A percentile compares a stretch with the other conserved stretches of the same genome.
Evolutionary conservation across 495 filamentous ascomycete genomes (phyloP).

Genomic region (Tetracladium marchalianum): DNA sequence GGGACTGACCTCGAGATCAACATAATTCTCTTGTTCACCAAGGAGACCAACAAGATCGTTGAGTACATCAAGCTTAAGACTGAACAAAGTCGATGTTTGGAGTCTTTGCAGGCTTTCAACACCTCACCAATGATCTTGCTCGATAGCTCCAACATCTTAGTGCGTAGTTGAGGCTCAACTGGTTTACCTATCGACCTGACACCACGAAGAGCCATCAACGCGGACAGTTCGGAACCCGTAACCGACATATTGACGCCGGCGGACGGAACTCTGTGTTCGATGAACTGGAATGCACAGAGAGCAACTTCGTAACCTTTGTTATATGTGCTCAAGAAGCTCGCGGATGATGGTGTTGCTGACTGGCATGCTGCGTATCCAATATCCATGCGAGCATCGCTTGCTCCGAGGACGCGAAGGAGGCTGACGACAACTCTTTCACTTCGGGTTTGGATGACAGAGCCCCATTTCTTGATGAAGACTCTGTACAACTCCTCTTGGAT

Average conservation of each 20-base stretch:
- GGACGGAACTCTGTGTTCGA: constrained; percentile 41
- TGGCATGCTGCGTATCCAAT: constrained; percentile 26
- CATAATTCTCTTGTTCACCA: constrained; percentile 48
- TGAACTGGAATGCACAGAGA: constrained; percentile 44
- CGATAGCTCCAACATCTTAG: constrained; percentile 43
- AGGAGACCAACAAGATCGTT: constrained; percentile 45
- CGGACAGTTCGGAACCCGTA: constrained; percentile 47
- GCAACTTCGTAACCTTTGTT: constrained; percentile 44
- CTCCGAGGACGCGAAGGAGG: constrained; percentile 35
- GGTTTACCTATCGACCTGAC: constrained; percentile 22
- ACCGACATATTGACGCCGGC: constrained; percentile 33
- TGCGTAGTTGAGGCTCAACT: constrained; percentile 29
- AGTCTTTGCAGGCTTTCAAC: constrained; percentile 36
- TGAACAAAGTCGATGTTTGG: constrained; percentile 43
- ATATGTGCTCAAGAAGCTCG: constrained; percentile 34
- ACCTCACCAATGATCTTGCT: constrained; percentile 41
- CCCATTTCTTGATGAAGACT: constrained; percentile 45
- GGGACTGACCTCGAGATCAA: constrained; percentile 45
- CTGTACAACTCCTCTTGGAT: constrained; percentile 44
- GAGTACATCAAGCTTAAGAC: constrained; percentile 40
- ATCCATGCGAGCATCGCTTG: constrained; percentile 30
- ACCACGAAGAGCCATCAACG: constrained; percentile 40
- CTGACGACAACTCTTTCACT: constrained; percentile 34
- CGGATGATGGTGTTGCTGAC: constrained; percentile 29
- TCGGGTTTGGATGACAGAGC: constrained; percentile 25